These are phyloP conservation scores for Boechera divaricarpa DNA, from an alignment of 345 rosid genomes.

Conservation along the genomic window DNA sequence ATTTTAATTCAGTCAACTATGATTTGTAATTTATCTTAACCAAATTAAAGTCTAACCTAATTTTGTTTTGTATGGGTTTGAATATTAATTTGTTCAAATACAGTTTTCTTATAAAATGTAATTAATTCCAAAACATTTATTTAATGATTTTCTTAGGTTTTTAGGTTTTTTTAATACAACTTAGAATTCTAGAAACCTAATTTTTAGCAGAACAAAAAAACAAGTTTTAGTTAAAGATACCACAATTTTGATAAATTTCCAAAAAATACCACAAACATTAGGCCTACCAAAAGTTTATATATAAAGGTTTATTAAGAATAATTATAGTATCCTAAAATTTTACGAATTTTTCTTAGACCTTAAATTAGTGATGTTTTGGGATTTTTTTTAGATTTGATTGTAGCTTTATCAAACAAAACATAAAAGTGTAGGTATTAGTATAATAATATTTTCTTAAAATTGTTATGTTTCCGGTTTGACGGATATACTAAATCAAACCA, in stretches of 20 bases:
- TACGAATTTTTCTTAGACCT: neutral
- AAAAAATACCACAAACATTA: neutral
- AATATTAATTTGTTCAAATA: no score
- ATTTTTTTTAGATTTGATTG: neutral
- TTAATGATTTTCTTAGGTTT: no score
- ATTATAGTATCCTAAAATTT: neutral
- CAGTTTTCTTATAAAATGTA: no score
- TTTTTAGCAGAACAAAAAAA: neutral
- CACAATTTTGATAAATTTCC: neutral
- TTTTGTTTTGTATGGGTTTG: no score
- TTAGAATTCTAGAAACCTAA: neutral
- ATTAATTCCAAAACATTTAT: no score
- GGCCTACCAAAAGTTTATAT: neutral
- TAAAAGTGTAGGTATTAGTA: neutral
- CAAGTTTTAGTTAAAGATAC: neutral
- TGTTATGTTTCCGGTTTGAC: neutral
- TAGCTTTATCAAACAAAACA: neutral
- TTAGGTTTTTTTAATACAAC: no score
- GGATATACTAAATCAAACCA: neutral
- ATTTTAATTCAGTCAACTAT: no score
- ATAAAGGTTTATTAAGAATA: no score
- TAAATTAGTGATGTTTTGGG: neutral
- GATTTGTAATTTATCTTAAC: neutral
- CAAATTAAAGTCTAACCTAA: no score
- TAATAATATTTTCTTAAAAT: neutral